Percentiles rank a stretch among this genome's conserved stretches.
Conservation (phyloP, 75 land plant genomes). For the Gnetum montanum region DNA sequence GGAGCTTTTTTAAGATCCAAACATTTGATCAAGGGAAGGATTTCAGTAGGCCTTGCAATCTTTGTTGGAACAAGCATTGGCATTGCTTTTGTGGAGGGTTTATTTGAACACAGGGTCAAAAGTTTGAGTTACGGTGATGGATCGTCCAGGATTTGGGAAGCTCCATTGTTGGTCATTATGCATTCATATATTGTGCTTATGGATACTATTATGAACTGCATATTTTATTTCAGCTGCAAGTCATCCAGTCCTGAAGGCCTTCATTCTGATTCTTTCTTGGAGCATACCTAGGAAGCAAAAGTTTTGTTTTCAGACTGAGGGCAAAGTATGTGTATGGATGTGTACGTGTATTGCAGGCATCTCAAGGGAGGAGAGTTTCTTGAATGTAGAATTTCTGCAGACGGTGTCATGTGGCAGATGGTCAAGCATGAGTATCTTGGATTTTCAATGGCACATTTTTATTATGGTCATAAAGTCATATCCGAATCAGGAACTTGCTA, state of each 20-base stretch:
- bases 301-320: too few species aligned
- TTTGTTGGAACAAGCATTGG: constrained; percentile 55
- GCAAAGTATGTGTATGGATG: too few species aligned
- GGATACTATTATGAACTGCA: constrained; percentile 79
- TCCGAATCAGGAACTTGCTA: too few species aligned
- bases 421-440: too few species aligned
- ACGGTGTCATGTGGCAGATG: too few species aligned
- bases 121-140: constrained; percentile 70
- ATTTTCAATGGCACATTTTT: too few species aligned
- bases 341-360: too few species aligned
- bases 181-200: constrained; percentile 35
- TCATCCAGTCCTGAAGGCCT: constrained; percentile 26
- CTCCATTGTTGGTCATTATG: constrained; percentile 60
- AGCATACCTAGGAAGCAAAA: too few species aligned
- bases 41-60: constrained; percentile 65
- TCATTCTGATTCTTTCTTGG: constrained; percentile 1
- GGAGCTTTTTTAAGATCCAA: constrained; percentile 45
- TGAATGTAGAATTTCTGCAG: too few species aligned
- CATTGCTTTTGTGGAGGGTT: constrained; percentile 58
- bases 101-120: constrained; percentile 68
- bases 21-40: constrained; percentile 49
- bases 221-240: constrained; percentile 84
- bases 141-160: constrained; percentile 71
- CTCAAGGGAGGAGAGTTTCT: too few species aligned
- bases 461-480: too few species aligned